These are phyloP conservation scores for Monosporascus sp. DNA, from an alignment of 2,329 filamentous ascomycete species.

Conservation along the genomic window DNA sequence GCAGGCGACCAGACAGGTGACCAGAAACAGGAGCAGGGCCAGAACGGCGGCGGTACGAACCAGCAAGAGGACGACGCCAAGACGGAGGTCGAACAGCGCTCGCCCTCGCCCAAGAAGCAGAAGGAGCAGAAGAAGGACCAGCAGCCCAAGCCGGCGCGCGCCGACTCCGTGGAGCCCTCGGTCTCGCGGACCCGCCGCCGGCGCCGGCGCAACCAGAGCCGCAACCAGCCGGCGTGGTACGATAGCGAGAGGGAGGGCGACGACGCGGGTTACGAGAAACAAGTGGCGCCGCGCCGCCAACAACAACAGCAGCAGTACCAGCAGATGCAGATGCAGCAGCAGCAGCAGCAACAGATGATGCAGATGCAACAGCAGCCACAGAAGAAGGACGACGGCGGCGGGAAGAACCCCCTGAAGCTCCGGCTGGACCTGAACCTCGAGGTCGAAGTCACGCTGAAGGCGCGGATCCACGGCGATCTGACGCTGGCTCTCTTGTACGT, in stretches of 20 bases:
- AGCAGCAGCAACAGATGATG: conserved; percentile 11
- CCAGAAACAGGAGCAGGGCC: conserved; percentile 6
- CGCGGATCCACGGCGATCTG: conserved; percentile 78
- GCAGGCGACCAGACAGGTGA: conserved; percentile 2
- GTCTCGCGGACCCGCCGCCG: conserved; percentile 20
- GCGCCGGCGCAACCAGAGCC: conserved; percentile 6
- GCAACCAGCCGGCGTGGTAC: conserved; percentile 24
- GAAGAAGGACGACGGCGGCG: conserved; percentile 30
- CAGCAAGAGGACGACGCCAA: conserved; percentile 9
- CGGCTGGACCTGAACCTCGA: conserved; percentile 76
- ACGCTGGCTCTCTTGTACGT: conserved; percentile 63
- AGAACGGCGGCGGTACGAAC: neutral
- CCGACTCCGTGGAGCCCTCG: conserved; percentile 20
- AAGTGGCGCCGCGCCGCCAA: conserved; percentile 19
- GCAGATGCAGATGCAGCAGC: conserved; percentile 12
- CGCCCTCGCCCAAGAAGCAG: conserved; percentile 37
- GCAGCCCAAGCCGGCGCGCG: conserved; percentile 15
- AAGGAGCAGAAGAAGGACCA: conserved; percentile 15
- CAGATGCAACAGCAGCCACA: conserved; percentile 15
- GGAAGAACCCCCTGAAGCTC: conserved; percentile 63
- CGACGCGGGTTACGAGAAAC: conserved; percentile 17
- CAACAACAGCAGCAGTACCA: conserved; percentile 11
- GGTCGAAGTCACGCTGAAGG: conserved; percentile 79
- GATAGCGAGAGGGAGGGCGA: conserved; percentile 21
- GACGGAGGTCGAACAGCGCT: conserved; percentile 9